Percentiles rank a stretch among this genome's conserved stretches.
phyloP scores from a whole-genome alignment of 768 basidiomycete species.

The Crepidotus variabilis region DNA sequence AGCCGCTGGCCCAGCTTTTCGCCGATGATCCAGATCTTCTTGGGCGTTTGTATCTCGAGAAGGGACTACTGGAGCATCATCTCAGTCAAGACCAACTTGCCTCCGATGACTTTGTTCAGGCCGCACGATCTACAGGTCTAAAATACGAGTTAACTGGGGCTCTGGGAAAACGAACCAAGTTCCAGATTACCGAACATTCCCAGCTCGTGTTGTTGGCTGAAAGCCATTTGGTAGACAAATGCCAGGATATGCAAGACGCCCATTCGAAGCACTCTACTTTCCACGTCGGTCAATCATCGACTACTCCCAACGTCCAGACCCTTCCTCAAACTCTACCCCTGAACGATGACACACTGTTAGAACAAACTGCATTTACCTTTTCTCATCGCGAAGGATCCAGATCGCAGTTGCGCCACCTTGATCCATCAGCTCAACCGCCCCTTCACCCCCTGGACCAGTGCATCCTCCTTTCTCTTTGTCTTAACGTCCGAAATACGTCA shows the following conservation, averaged over 20 bases:
- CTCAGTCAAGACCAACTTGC: conserved; percentile 74
- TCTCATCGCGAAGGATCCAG: conserved; percentile 46
- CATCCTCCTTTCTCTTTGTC: conserved; percentile 85
- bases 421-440: conserved; percentile 80
- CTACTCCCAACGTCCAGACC: conserved; percentile 13
- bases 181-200: conserved; percentile 78
- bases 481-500: conserved; percentile 86
- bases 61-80: conserved; percentile 77
- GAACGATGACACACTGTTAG: conserved; percentile 95
- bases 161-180: conserved; percentile 91
- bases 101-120: conserved; percentile 70
- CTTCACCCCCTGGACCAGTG: conserved; percentile 93
- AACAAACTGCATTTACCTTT: conserved; percentile 89
- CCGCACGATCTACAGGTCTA: conserved; percentile 73
- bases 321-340: conserved; percentile 80
- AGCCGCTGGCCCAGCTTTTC: conserved; percentile 35
- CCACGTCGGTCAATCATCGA: conserved; percentile 7
- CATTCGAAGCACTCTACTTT: conserved; percentile 6
- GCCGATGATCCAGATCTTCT: conserved; percentile 58
- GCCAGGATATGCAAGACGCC: conserved; percentile 7
- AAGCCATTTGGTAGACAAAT: conserved; percentile 45
- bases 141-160: conserved; percentile 92
- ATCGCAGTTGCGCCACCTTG: conserved; percentile 61
- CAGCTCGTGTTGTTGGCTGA: conserved; percentile 95
- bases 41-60: conserved; percentile 68